phyloP scores from a whole-genome alignment of 2,329 filamentous ascomycete genomes.

The Phaeosphaeriaceae sp. region DNA sequence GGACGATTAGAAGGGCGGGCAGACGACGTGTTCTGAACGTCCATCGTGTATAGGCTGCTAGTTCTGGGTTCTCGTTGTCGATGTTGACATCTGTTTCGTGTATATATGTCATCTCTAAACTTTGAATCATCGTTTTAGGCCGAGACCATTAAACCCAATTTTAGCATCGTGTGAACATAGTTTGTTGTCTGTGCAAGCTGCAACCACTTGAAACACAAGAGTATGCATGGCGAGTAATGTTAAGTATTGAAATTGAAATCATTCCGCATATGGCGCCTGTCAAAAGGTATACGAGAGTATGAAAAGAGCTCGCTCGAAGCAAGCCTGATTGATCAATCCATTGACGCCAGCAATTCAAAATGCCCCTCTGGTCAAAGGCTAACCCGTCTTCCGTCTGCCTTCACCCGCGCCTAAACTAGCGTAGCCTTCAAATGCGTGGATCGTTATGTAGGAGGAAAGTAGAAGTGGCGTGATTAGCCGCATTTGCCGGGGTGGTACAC shows the following conservation, averaged over 20 bases:
- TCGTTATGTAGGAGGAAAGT: constrained; percentile 2
- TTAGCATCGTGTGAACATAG: too few relatives aligned
- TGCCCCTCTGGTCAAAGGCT: constrained; percentile 28
- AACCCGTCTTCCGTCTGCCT: constrained; percentile 21
- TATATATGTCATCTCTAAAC: too few relatives aligned
- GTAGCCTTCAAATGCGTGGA: constrained; percentile 13
- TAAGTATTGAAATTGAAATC: too few relatives aligned
- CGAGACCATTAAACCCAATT: too few relatives aligned
- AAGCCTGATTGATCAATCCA: constrained; percentile 23
- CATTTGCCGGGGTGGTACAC: not conserved
- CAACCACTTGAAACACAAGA: too few relatives aligned
- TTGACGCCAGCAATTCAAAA: constrained; percentile 38
- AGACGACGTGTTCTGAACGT: not conserved
- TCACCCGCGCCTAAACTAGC: constrained; percentile 27
- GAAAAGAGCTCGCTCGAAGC: constrained; percentile 24
- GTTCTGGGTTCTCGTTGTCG: not conserved
- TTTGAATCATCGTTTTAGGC: too few relatives aligned
- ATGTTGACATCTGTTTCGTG: too few relatives aligned
- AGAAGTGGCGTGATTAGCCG: not conserved
- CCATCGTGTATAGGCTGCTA: not conserved
- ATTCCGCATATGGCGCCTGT: constrained; percentile 17
- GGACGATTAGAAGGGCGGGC: constrained; percentile 63
- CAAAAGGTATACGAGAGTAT: constrained; percentile 34
- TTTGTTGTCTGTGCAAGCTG: too few relatives aligned
- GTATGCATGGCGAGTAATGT: too few relatives aligned